Conservation (phyloP, 1,284 basidiomycete genomes). For the Pulchroboletus neoregius region DNA sequence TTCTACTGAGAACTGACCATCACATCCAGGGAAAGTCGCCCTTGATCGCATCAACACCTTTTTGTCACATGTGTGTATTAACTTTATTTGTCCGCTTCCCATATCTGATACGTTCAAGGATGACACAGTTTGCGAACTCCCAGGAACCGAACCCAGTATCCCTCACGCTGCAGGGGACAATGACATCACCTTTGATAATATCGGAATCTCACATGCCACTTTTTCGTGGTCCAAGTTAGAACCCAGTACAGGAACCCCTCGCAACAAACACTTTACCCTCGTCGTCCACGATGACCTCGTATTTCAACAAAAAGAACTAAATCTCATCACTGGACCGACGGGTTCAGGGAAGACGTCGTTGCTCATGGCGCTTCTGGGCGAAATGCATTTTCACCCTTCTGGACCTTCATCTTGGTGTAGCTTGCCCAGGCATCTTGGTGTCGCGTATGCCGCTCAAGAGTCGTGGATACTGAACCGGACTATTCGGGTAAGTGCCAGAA, state of each 20-base stretch:
- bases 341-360: not conserved
- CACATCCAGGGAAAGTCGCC: not conserved
- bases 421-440: not conserved
- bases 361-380: not conserved
- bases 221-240: not conserved
- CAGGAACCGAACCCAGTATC: not conserved
- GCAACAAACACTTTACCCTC: not conserved
- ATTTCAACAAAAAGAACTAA: not conserved
- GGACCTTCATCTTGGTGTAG: not conserved
- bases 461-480: not conserved
- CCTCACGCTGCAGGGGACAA: not conserved
- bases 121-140: not conserved
- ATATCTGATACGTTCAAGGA: not conserved
- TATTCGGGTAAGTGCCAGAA: not conserved
- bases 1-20: not conserved
- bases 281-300: not conserved
- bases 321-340: not conserved
- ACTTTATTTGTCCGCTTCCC: not conserved
- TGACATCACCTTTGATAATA: not conserved
- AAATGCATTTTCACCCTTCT: not conserved
- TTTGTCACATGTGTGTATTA: not conserved
- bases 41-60: not conserved
- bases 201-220: not conserved
- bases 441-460: not conserved
- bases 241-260: not conserved